Percentiles rank a stretch among this genome's conserved stretches.
Evolutionary conservation across 1,284 basidiomycete genomes (phyloP).

Genomic region (Blastosporella zonata): DNA sequence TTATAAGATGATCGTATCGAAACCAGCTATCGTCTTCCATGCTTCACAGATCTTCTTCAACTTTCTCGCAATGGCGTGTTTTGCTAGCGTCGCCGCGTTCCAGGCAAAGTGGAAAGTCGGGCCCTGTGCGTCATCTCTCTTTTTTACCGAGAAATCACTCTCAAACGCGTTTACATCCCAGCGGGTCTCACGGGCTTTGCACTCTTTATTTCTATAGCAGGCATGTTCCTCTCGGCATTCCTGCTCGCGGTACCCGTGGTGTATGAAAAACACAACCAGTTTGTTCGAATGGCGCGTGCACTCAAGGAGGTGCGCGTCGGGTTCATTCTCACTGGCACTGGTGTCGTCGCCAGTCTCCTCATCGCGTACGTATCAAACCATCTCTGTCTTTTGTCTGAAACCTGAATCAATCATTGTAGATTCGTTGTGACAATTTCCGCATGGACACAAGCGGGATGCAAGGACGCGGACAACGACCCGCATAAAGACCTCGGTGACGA

Average conservation of each 20-base stretch:
- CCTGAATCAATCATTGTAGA: slow-evolving; percentile 31
- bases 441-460: slow-evolving; percentile 83
- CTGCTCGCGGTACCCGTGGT: slow-evolving; percentile 76
- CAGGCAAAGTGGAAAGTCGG: slow-evolving; percentile 80
- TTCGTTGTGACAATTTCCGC: slow-evolving; percentile 74
- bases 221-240: slow-evolving; percentile 69
- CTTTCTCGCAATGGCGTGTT: slow-evolving; percentile 86
- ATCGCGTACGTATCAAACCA: slow-evolving; percentile 54
- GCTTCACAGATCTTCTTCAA: slow-evolving; percentile 81
- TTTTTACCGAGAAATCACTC: slow-evolving; percentile 4
- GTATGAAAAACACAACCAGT: slow-evolving; percentile 84
- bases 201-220: slow-evolving; percentile 71
- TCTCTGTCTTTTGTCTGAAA: not conserved
- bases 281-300: slow-evolving; percentile 72
- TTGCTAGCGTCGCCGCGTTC: slow-evolving; percentile 81
- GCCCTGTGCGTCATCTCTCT: slow-evolving; percentile 63
- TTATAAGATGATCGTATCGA: slow-evolving; percentile 78
- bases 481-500: slow-evolving; percentile 62
- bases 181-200: slow-evolving; percentile 84
- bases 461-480: slow-evolving; percentile 73
- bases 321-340: slow-evolving; percentile 75
- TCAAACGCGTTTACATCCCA: slow-evolving; percentile 28
- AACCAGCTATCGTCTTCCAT: slow-evolving; percentile 73
- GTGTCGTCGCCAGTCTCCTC: slow-evolving; percentile 63
- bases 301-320: slow-evolving; percentile 76